Evolutionary conservation across 176 grass and related monocot genomes (phyloP), one percentile per base, ranked within the genome.

Genomic region (Areca catechu): DNA sequence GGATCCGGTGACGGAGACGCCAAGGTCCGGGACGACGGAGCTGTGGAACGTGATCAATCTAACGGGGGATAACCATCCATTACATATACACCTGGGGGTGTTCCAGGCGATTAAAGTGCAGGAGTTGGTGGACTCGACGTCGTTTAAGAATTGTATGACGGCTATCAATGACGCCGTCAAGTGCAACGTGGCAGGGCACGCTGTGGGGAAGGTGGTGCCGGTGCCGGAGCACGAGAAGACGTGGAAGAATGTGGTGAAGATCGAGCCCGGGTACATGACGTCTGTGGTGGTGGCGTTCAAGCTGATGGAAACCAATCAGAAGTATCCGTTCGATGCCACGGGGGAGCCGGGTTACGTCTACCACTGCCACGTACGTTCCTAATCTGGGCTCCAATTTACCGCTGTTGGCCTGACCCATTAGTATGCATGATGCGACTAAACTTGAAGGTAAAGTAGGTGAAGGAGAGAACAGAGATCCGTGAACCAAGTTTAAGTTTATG

Each of bases 1-100:
- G 51, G 51, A 53, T 19, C 51, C 51, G 18, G 18, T 19, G 51
- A 53, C 51, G 16, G 51, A 53, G 18, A 53, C 18, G 17, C 51
- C 51, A 5, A 53, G 3, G 51, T 53, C 51, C 51, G 51, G 51
- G 4, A 53, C 18, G 51, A 53, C 51, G 51, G 51, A 53, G 51
- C 51, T 53, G 51, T 53, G 51, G 51, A 53, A 16, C 51, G 51
- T 53, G 51, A 53, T 53, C 51, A 53, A 53, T 19, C 7, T 53
- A 19, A 19, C 51, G 51, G 51, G 51, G 51, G 18, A 53, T n/a
- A 53, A 53, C 51, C 51, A 53, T 19, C 51, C 18, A 4, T 53
- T 53, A 5, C 51, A 53, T 19, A 53, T 53, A 16, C 51, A 53
- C 51, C 51, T 53, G 51, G 51, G 51, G 16, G 18, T 53, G 51